Base-by-base conservation (phyloP, 2,329 filamentous ascomycete genomes). In the Cordyceps javanica region DNA sequence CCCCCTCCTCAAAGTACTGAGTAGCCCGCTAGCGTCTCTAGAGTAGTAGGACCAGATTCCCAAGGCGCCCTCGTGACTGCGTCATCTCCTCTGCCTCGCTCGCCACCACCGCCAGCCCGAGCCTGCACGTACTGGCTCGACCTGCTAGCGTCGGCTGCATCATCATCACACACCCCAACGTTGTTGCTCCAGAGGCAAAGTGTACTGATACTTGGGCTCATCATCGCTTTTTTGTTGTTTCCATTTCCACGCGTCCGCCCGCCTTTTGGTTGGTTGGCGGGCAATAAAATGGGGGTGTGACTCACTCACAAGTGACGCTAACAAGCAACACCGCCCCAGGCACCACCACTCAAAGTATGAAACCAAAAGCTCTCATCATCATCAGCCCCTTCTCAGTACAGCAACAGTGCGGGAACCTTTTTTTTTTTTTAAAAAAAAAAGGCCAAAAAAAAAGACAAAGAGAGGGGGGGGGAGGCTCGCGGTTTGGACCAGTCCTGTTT, bases 41-140 rank as follows among this genome's bases (percentile, higher is more conserved):
- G 21, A 44, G 10, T 4, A n/a, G n/a, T 52, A 28, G 28, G 39
- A 28, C 26, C 39, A n/a, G n/a, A n/a, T 16, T 45, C 10, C 36
- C 49, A 52, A 52, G 51, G 51, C 51, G 51, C 36, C 51, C 51
- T 39, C 39, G 51, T 54, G 51, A 54, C 51, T 36, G 21, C 51
- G 28, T 54, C 51, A 54, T 54, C 51, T 54, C 28, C 51, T 54
- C 26, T 54, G 51, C 38, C 39, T 54, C 51, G 39, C 51, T 54
- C 51, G 51, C 39, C 51, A 54, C 51, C 39, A 39, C 39, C 34
- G 23, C 16, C 32, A 26, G 16, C 21, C 38, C n/a, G n/a, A 7
- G 34, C 4, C 34, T 42, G 39, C 39, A 19, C 23, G 26, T 3
- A 39, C 21, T 32, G 32, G 48, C 21, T 36, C 19, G 25, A 19